Evolutionary conservation across 352 stramenopile genomes (phyloP), one percentile per base, ranked within the genome.

Genomic region (Halophytophthora polymorphica): DNA sequence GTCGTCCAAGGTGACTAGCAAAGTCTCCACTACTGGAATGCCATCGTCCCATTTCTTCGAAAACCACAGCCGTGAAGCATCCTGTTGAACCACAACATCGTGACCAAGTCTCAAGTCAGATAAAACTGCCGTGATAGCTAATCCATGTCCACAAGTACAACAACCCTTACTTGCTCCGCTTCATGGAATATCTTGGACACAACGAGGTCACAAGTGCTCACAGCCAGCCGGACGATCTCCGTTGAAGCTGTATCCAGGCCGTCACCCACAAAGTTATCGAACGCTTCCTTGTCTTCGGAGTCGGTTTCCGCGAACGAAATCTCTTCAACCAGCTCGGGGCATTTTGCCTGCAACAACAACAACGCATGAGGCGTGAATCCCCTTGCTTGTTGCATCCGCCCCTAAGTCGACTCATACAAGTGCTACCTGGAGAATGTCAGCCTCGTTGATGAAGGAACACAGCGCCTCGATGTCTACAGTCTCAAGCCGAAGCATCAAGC

Each of bases 381-480:
- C 41, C n/a, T 45, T 10, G 39, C 19, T 14, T 13, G 34, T 41
- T 43, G 1, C 0, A 21, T 49, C 7, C n/a, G 34, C 13, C 10
- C 31, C n/a, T 48, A n/a, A 35, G 5, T 8, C 12, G 5, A 37
- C 11, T 18, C n/a, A 37, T 22, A 21, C 8, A 28, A 45, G 6
- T 41, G 13, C n/a, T 55, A 85, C 77, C 71, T 93, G 83, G 0
- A 94, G 61, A 39, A 92, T 69, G 42, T 94, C 82, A 2, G 80
- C 74, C 38, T 92, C 83, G 47, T 94, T 94, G 49, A 94, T 86
- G 58, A 94, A 94, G 2, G 79, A 86, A 19, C 81, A 94, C n/a
- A 94, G 51, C n/a, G 60, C 72, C 45, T 94, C 81, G 1, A 88
- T 64, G 13, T 92, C 82, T 11, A 74, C 54, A 18, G 76, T 66